Base-by-base conservation (phyloP, 192 early-diverging fungal genomes). In the Kappamyces sp. region DNA sequence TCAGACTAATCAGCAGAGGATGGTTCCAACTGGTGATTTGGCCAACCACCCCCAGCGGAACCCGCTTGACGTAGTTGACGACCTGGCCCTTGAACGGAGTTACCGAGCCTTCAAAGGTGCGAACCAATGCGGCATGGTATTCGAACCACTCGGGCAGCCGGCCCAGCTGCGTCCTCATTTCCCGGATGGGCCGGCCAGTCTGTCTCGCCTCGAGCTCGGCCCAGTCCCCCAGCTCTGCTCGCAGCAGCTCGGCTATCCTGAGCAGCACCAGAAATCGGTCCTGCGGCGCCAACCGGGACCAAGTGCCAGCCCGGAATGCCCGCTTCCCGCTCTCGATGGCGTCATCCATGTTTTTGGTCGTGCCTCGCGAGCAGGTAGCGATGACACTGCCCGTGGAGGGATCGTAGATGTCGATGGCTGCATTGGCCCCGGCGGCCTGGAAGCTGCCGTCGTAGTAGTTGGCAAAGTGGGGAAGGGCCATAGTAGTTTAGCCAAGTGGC, bases 1-100 rank as follows among this genome's bases (percentile, higher is more conserved):
- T 70, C 0, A 87, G 85, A 15, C 89, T 74, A 88, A 94, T 93
- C 4, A 91, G 91, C 58, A 69, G 82, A 1, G 93, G 93, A 62
- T 90, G 91, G 64, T 94, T 84, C 82, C 68, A 64, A 15, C 62
- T 73, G 7, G 71, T 80, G 32, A 71, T 66, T 33, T 60, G 55
- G 13, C 64, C 53, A 6, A 54, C 42, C 10, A 66, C 64, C 13
- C 64, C 64, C 15, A 62, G 55, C 23, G 40, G 49, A 0, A 23
- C 23, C 58, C 58, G 5, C 37, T 50, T 12, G 5, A 60, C 58
- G 33, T 35, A 51, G 33, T 60, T 60, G 8, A 62, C 7, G 53
- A 62, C 35, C 10, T 62, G 41, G 7, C 61, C 61, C 42, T 57
- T 53, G 51, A 62, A 57, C 15, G 61, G 61, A 10, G 36, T 15